Conservation (phyloP, 768 basidiomycete species). For the Multifurca ochricompacta region DNA sequence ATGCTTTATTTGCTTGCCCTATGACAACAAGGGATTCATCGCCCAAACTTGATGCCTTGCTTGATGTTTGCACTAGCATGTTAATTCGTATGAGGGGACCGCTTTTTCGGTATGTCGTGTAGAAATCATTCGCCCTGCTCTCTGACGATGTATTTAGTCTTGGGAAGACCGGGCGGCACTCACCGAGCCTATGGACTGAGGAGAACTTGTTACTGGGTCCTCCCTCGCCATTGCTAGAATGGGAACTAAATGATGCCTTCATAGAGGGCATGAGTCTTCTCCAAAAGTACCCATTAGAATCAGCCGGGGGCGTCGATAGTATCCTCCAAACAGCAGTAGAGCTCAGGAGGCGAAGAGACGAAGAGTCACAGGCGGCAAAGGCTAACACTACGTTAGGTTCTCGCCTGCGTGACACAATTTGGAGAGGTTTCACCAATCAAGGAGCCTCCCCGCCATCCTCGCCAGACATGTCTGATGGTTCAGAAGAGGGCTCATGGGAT, state of each 20-base stretch:
- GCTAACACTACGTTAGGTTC: constrained; percentile 41
- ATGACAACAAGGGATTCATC: constrained; percentile 44
- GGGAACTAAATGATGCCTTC: constrained; percentile 57
- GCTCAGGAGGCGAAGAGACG: constrained; percentile 43
- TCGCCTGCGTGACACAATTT: constrained; percentile 51
- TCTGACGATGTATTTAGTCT: constrained; percentile 34
- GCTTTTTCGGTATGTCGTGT: constrained; percentile 43
- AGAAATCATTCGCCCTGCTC: background rate
- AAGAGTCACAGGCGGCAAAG: constrained; percentile 30
- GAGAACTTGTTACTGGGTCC: constrained; percentile 33
- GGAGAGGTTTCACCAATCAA: constrained; percentile 61
- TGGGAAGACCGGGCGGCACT: constrained; percentile 38
- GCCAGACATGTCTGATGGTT: constrained; percentile 27
- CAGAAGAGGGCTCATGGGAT: constrained; percentile 27
- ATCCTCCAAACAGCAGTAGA: constrained; percentile 63
- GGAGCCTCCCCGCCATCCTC: constrained; percentile 32
- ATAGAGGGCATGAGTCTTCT: constrained; percentile 57
- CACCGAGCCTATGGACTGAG: constrained; percentile 48
- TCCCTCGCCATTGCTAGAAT: constrained; percentile 38
- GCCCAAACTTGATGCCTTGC: constrained; percentile 59
- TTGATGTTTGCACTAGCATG: constrained; percentile 66
- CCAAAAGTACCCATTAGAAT: constrained; percentile 54
- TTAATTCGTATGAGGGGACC: constrained; percentile 48
- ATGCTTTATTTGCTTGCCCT: constrained; percentile 56
- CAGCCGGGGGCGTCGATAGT: constrained; percentile 62